These are phyloP conservation scores for Draba incana DNA, from an alignment of 345 rosid genomes.

Conservation along the genomic window DNA sequence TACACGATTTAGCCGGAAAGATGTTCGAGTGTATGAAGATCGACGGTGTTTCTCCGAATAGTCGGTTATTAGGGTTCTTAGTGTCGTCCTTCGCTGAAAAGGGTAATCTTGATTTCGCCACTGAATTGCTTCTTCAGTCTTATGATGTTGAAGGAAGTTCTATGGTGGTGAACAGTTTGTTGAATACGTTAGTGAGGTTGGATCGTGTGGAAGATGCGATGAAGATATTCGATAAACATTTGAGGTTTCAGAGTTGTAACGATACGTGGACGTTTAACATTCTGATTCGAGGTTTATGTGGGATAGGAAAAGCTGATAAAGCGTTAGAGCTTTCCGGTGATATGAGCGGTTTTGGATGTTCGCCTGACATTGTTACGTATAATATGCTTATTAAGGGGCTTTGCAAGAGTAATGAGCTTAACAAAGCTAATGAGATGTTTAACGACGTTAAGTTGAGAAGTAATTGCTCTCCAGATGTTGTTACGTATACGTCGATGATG, in stretches of 20 bases:
- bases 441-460: constrained; percentile 45
- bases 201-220: constrained; percentile 64
- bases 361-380: constrained; percentile 69
- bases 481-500: constrained; percentile 76
- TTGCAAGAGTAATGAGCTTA: constrained; percentile 61
- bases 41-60: constrained; percentile 66
- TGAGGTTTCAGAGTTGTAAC: constrained; percentile 47
- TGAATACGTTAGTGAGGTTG: constrained; percentile 58
- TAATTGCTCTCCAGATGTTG: constrained; percentile 55
- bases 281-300: constrained; percentile 71
- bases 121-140: constrained; percentile 55
- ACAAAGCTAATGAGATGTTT: constrained; percentile 57
- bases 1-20: constrained; percentile 52
- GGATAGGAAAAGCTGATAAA: constrained; percentile 49
- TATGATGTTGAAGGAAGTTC: constrained; percentile 46
- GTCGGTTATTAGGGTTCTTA: constrained; percentile 52
- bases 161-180: constrained; percentile 53
- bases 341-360: constrained; percentile 63
- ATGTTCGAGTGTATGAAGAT: constrained; percentile 67
- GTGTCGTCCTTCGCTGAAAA: constrained; percentile 52
- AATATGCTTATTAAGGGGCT: constrained; percentile 79
- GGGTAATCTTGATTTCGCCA: constrained; percentile 51
- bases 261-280: constrained; percentile 81
- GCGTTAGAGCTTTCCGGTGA: constrained; percentile 57
- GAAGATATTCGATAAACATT: constrained; percentile 50